Evolutionary conservation across 345 rosid genomes (phyloP).

Genomic region (Microthlaspi erraticum): DNA sequence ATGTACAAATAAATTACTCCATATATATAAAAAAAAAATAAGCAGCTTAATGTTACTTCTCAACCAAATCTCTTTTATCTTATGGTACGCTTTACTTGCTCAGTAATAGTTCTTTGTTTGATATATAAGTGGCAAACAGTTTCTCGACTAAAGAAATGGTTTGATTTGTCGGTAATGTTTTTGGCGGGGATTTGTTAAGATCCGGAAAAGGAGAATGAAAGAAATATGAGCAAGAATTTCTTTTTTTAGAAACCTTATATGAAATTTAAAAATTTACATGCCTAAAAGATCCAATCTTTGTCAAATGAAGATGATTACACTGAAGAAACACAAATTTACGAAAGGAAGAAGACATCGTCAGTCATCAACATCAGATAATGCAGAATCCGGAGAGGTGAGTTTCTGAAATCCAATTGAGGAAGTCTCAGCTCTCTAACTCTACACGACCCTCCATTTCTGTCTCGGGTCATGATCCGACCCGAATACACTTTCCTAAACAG

Average conservation of each 20-base stretch:
- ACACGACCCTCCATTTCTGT: slow-evolving; percentile 52
- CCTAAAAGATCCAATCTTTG: not conserved
- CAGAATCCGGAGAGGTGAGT: slow-evolving; percentile 68
- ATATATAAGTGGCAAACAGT: too few species aligned
- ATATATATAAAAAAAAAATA: not conserved
- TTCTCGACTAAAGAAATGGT: too few species aligned
- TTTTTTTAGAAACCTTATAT: too few species aligned
- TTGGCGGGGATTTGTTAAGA: not conserved
- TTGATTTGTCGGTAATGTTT: not conserved
- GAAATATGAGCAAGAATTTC: too few species aligned
- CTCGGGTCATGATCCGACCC: slow-evolving; percentile 51
- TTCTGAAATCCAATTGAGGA: slow-evolving; percentile 65
- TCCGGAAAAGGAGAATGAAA: not conserved
- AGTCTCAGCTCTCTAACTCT: slow-evolving; percentile 73
- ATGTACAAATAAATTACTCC: slow-evolving; percentile 23
- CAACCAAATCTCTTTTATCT: not conserved
- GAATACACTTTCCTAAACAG: slow-evolving; percentile 73
- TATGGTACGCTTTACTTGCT: too few species aligned
- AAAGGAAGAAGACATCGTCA: slow-evolving; percentile 58
- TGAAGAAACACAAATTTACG: slow-evolving; percentile 35
- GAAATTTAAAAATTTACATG: slow-evolving; percentile 1
- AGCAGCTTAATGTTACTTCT: not conserved
- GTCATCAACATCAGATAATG: slow-evolving; percentile 63
- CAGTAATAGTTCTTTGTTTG: too few species aligned
- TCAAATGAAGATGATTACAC: slow-evolving; percentile 26